phyloP scores from a whole-genome alignment of 176 grass and related monocot species.

The barley (Hordeum vulgare) region DNA sequence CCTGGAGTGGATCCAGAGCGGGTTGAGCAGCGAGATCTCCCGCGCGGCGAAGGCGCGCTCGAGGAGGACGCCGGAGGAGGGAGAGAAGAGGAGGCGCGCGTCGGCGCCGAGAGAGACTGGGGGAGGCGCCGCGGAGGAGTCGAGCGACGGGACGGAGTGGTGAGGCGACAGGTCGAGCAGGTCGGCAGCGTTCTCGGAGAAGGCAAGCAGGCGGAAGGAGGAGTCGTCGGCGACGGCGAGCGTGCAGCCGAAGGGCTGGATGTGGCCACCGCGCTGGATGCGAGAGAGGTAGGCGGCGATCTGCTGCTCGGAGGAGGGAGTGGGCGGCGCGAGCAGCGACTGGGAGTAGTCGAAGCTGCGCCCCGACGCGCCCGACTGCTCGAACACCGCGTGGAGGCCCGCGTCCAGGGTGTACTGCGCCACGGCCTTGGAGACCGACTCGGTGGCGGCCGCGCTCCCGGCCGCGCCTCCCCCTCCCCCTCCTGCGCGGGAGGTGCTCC shows the following conservation, averaged over 20 bases:
- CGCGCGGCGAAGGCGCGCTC: constrained; percentile 72
- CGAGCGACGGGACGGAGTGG: constrained; percentile 91
- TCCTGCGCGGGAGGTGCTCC: constrained; percentile 48
- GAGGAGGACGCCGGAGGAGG: constrained; percentile 41
- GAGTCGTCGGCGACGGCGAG: constrained; percentile 77
- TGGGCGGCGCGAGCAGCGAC: constrained; percentile 59
- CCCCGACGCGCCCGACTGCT: constrained; percentile 85
- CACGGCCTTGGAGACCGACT: constrained; percentile 87
- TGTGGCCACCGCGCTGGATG: constrained; percentile 91
- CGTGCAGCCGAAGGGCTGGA: constrained; percentile 92
- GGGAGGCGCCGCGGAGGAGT: constrained; percentile 21
- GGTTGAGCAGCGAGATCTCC: constrained; percentile 86
- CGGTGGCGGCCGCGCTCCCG: constrained; percentile 31
- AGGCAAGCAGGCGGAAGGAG: constrained; percentile 77
- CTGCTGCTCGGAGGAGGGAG: constrained; percentile 71
- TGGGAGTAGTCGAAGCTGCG: constrained; percentile 92
- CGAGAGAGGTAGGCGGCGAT: constrained; percentile 91
- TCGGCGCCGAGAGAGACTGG: constrained; percentile 63
- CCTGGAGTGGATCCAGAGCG: constrained; percentile 85
- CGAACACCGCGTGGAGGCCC: constrained; percentile 86
- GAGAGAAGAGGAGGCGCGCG: constrained; percentile 71
- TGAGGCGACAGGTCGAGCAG: constrained; percentile 78
- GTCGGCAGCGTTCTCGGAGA: constrained; percentile 78
- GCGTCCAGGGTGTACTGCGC: constrained; percentile 94
- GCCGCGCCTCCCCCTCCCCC: constrained; percentile 7